A percentile compares a stretch with the other conserved stretches of the same genome.
These are phyloP conservation scores for Vigna radiata DNA, from an alignment of 306 rosid genomes.

Conservation along the genomic window DNA sequence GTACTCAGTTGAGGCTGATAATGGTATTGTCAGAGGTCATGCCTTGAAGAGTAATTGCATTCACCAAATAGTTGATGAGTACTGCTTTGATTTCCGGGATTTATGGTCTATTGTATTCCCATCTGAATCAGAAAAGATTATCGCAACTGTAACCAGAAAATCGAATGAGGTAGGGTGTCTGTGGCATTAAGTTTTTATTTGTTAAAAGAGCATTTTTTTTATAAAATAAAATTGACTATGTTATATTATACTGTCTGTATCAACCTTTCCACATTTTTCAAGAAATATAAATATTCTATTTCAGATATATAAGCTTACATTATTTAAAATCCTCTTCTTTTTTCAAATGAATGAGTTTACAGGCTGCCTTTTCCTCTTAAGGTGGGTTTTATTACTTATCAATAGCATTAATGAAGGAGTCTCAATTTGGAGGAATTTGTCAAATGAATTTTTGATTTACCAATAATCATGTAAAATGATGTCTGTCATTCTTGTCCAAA, in stretches of 20 bases:
- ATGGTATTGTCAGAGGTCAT: conserved; percentile 87
- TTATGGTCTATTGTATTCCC: conserved; percentile 92
- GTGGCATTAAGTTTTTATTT: conserved; percentile 7
- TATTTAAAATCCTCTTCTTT: conserved; percentile 21
- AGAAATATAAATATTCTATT: conserved; percentile 9
- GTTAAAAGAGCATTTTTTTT: conserved; percentile 14
- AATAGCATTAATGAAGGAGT: conserved; percentile 22
- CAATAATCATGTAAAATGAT: conserved; percentile 23
- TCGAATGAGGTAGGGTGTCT: conserved; percentile 69
- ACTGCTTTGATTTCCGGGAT: conserved; percentile 81
- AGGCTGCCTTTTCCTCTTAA: conserved; percentile 1
- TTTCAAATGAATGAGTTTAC: neutral
- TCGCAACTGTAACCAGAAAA: conserved; percentile 78
- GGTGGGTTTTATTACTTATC: conserved; percentile 27
- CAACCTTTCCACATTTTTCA: conserved; percentile 5
- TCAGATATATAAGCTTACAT: conserved; percentile 21
- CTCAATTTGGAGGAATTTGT: conserved; percentile 8
- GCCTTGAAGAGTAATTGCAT: conserved; percentile 72
- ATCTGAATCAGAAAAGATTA: conserved; percentile 88
- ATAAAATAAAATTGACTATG: neutral
- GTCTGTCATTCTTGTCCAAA: conserved; percentile 7
- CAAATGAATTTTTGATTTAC: neutral
- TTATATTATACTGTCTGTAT: conserved; percentile 15
- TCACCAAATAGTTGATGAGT: conserved; percentile 60
- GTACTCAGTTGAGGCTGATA: conserved; percentile 83